Evolutionary conservation across 305 asterid genomes (phyloP), one percentile per base, ranked within the genome.

Genomic region (Plantago rigida): DNA sequence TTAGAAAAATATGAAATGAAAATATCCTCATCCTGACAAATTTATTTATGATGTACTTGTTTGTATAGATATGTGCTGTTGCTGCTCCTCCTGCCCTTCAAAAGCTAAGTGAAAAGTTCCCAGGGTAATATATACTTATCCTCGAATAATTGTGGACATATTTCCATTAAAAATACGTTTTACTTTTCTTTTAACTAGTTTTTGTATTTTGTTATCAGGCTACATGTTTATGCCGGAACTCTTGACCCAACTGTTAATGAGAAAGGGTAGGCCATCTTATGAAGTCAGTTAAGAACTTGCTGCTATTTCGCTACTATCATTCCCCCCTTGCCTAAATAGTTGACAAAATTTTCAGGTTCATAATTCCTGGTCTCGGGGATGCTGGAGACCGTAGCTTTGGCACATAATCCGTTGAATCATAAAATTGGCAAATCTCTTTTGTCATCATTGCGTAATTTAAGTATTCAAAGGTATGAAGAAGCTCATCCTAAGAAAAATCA

Each of bases 81-180:
- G 95, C 96, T 69, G 85, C 96, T 67, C 97, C 97, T 76, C 99
- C 97, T 12, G 99, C 99, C 14, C 96, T 92, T 71, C 77, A 80
- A 73, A 89, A 86, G 73, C 77, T 92, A 26, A 69, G 94, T 66
- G 91, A 86, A 72, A 89, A 82, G 55, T 92, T 83, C 70, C 97
- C 97, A 4, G 97, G 99, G 99, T 92, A 82, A 77, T 59, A 14
- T 9, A 70, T 47, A 47, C 47, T 7, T 56, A 29, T 17, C 7
- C 50, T 53, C 62, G 45, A 15, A 44, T 65, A 55, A 39, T 26
- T 19, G 50, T 55, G 47, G 5, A 11, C 36, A 36, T 71, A 19
- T 51, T 9, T 1, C 13, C 8, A 17, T 3, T 2, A 31, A 3
- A 31, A 6, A 41, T 13, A 13, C 10, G 39, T 36, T 2, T 22